Evolutionary conservation across 116 monocot genomes (phyloP), one percentile per base, ranked within the genome.

Genomic region (Phalaenopsis hybrid): DNA sequence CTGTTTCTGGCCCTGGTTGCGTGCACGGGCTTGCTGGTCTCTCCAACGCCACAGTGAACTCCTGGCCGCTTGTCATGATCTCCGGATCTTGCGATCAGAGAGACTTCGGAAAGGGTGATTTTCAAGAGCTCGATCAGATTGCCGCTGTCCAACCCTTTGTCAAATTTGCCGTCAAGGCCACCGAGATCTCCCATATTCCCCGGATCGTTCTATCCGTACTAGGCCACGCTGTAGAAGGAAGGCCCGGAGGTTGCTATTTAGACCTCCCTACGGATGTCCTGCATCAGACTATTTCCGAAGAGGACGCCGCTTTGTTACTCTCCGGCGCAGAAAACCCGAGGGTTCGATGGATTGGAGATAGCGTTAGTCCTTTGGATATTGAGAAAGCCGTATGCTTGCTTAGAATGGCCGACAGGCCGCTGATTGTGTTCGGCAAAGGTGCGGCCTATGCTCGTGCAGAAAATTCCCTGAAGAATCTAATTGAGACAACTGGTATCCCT

Each of bases 111-210:
- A 96, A 84, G 80, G 97, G 97, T 4, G 97, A 97, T 72, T 97
- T 97, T 78, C 97, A 97, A 89, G 97, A 97, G 87, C 88, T 97
- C 58, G 97, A 97, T 76, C 97, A 97, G 88, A 82, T 97, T 13
- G 85, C 87, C 8, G 92, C 90, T 0, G 94, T 89, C 58, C 86
- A 87, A 48, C n/a, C 91, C 59, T 94, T 97, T 87, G 87, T 86
- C n/a, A 97, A 97, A 79, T 70, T 84, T 58, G 78, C 93, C 23
- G 90, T 85, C 74, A 94, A 90, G 81, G 97, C 89, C 23, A 88
- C 89, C 0, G 85, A 88, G 6, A 88, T 94, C 34, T 58, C 85
- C 16, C 87, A 91, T 63, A 94, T 97, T 79, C 97, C 97, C 4
- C 83, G 74, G 48, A 77, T 91, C 5, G 91, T 94, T 33, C 80